These are phyloP conservation scores for Daldinia loculata DNA, from an alignment of 495 filamentous ascomycete species.

Conservation along the genomic window DNA sequence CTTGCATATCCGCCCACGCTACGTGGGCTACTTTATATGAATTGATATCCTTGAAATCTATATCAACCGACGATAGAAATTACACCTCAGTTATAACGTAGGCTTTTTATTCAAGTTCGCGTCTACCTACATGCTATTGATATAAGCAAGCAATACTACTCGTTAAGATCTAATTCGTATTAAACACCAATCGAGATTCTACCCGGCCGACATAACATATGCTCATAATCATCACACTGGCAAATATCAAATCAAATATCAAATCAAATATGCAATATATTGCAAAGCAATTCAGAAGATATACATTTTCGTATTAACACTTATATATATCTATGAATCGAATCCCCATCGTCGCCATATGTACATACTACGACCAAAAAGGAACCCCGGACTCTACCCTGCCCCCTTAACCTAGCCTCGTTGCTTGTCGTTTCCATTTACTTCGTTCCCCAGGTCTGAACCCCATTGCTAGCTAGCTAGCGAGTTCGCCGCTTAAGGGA, in stretches of 20 bases:
- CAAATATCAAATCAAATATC: not conserved
- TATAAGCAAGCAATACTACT: too few species aligned
- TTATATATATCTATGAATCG: not conserved
- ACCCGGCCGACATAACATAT: not conserved
- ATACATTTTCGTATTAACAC: not conserved
- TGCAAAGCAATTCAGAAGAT: not conserved
- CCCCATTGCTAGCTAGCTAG: not conserved
- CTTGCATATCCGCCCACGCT: not conserved
- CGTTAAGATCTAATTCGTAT: too few species aligned
- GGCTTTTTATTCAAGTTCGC: not conserved
- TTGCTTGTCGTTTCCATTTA: not conserved
- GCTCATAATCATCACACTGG: too few species aligned
- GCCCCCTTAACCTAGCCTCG: not conserved
- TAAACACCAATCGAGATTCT: not conserved
- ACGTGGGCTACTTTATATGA: constrained; percentile 7
- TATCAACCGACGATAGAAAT: not conserved
- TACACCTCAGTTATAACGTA: not conserved
- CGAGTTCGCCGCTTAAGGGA: constrained; percentile 28
- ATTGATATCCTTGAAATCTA: not conserved
- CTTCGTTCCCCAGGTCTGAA: not conserved
- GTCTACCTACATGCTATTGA: not conserved
- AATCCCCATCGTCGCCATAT: not conserved
- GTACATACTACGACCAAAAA: not conserved
- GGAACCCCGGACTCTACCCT: not conserved
- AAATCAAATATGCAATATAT: not conserved